A percentile compares a stretch with the other conserved stretches of the same genome.
Conservation (phyloP, 495 filamentous ascomycete genomes). For the Letharia columbiana region DNA sequence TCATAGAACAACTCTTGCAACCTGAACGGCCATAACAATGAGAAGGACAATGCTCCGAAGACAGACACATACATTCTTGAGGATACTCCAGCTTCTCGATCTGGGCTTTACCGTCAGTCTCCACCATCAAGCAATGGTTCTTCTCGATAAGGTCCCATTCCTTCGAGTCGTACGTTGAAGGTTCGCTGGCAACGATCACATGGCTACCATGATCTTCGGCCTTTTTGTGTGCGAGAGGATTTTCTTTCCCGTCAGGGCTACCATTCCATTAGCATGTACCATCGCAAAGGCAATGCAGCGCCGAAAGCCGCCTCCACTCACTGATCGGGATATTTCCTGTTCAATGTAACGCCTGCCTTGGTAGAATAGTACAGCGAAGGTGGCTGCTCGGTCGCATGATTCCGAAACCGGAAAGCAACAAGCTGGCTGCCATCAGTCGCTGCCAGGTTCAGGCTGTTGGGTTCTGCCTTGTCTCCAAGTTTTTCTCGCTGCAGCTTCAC, state of each 20-base stretch:
- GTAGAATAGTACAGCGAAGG: slow-evolving; percentile 38
- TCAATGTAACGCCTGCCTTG: slow-evolving; percentile 38
- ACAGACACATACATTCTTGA: neutral
- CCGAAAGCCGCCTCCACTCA: slow-evolving; percentile 26
- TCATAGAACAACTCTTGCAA: neutral
- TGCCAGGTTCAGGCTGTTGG: slow-evolving; percentile 37
- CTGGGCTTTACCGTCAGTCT: slow-evolving; percentile 25
- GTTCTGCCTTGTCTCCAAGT: slow-evolving; percentile 30
- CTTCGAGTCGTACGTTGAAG: slow-evolving; percentile 37
- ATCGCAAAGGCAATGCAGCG: neutral
- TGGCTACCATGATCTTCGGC: slow-evolving; percentile 35
- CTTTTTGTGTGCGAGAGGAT: slow-evolving; percentile 27
- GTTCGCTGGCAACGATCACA: slow-evolving; percentile 44
- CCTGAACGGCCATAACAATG: too few species aligned
- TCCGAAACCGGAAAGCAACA: slow-evolving; percentile 39
- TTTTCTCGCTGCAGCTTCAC: slow-evolving; percentile 34
- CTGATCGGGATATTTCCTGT: slow-evolving; percentile 39
- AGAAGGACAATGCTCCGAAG: neutral
- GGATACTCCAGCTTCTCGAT: slow-evolving; percentile 9
- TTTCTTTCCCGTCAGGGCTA: slow-evolving; percentile 22
- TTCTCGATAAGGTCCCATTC: slow-evolving; percentile 41
- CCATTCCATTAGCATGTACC: neutral
- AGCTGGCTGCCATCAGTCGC: slow-evolving; percentile 36
- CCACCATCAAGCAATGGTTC: slow-evolving; percentile 30
- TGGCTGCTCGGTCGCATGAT: slow-evolving; percentile 39